Evolutionary conservation across 1,139 yeast genomes (phyloP), one percentile per base, ranked within the genome.

Genomic region (Blastobotrys petasosporus): DNA sequence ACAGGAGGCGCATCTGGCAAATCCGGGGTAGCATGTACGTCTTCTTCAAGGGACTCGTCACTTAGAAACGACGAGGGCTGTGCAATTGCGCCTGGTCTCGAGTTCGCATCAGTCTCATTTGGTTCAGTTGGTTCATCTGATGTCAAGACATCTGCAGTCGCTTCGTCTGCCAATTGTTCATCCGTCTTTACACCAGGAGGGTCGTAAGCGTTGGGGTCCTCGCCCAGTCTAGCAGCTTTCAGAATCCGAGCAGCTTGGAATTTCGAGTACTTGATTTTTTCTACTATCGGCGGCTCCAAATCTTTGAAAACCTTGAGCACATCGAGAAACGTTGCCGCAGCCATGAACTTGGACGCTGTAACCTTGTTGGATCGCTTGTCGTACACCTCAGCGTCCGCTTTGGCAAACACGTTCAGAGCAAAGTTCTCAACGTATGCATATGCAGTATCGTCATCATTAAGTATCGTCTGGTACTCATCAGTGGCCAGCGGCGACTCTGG

Each of bases 381-480:
- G 12, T 67, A 63, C 11, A 78, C 68, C 35, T 75, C 78, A 13
- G 60, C 58, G 41, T 75, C 73, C 1, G 77, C 75, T 30, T 73
- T 70, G 45, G 77, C 79, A 63, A 82, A 82, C 32, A 87, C 71
- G 50, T 74, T 73, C 58, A 76, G 72, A 3, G 82, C 76, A 64
- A 87, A 86, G 42, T 73, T 70, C 54, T 79, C 71, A 2, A 84
- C 79, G 37, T 81, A 74, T 10, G 77, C 75, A 46, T 76, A 67
- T 3, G 87, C 77, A 12, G 78, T 66, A 12, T 73, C 75, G 52
- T 77, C 78, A 54, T 82, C 85, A 30, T 64, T 66, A 41, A 85
- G 67, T 4, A 83, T 73, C 17, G 68, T 70, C 46, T 68, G 72
- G 30, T 73, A 74, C 10, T 63, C 68, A 48, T 47, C 63, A 50